Conservation (phyloP, 2,329 filamentous ascomycete genomes). For the Pseudocercospora macadamiae region DNA sequence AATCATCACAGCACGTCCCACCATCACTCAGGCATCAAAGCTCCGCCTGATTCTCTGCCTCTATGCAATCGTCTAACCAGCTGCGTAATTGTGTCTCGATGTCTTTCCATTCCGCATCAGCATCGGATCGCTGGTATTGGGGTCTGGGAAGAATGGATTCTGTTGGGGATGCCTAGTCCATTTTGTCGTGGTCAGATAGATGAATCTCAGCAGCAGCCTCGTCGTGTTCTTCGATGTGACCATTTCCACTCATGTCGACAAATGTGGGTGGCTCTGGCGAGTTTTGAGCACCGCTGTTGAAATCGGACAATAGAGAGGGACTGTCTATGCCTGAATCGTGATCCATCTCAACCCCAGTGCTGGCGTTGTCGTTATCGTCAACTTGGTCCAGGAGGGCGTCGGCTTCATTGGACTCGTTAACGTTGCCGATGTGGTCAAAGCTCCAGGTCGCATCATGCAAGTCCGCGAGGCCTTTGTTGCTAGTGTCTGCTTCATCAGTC, state of each 20-base stretch:
- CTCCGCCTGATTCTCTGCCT: too few species aligned
- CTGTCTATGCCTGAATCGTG: background rate
- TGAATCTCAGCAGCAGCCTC: background rate
- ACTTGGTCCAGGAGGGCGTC: background rate
- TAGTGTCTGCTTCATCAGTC: slow-evolving; percentile 6
- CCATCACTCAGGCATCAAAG: too few species aligned
- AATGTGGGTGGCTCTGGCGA: background rate
- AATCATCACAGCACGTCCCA: too few species aligned
- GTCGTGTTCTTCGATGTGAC: background rate
- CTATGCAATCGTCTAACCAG: too few species aligned
- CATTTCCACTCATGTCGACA: background rate
- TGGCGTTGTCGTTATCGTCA: slow-evolving; percentile 8
- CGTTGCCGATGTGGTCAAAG: background rate
- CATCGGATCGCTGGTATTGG: too few species aligned
- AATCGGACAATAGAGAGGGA: too few species aligned
- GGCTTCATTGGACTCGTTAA: background rate
- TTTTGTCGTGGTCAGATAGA: background rate
- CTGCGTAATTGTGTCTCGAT: too few species aligned
- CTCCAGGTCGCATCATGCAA: background rate
- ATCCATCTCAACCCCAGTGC: background rate
- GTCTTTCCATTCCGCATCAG: too few species aligned
- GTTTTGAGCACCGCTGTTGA: background rate
- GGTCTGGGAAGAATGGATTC: too few species aligned
- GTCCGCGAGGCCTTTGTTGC: background rate
- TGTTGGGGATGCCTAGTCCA: background rate